Base-by-base conservation (phyloP, 208 protist species). In the Trypanosoma caninum region DNA sequence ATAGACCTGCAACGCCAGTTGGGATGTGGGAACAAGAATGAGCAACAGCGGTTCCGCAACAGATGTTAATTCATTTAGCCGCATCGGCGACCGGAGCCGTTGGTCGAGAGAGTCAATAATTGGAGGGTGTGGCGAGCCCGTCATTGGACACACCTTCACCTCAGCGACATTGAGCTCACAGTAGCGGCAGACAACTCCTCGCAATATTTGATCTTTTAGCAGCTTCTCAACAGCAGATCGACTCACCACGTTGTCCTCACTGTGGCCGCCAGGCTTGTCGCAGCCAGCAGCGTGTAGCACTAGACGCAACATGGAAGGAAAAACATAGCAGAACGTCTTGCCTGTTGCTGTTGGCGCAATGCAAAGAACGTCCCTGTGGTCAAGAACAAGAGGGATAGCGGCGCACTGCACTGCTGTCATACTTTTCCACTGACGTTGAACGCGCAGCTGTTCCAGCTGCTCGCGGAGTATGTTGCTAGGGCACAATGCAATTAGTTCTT, bases 241-340 rank as follows among this genome's bases (percentile, higher is more conserved):
- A 27, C 61, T 67, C 30, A 87, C 25, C 30, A 47, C 61, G n/a
- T 51, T 22, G 30, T 52, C 31, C 30, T 41, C 42, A 46, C 16
- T 35, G 20, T 34, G 45, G 27, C 37, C 53, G 22, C 46, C 37
- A 0, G 11, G 2, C 35, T 25, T 50, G n/a, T 48, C 45, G 61
- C 16, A 11, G 16, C 27, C 31, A 3, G 27, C 31, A 10, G 72
- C 71, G 52, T 74, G 62, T 38, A 84, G 37, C 35, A 80, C 44
- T 14, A 97, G 55, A 41, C 82, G 74, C 59, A 95, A 55, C 38
- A 97, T 63, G 13, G 75, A 68, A 9, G 91, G 84, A 61, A 97
- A 81, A n/a, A 78, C 78, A 72, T 96, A 97, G 35, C 80, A 77
- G 30, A 96, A 74, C 9, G 91, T 97, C 64, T 97, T 97, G n/a